phyloP scores from a whole-genome alignment of 2,329 filamentous ascomycete genomes.

The Trichoderma breve region DNA sequence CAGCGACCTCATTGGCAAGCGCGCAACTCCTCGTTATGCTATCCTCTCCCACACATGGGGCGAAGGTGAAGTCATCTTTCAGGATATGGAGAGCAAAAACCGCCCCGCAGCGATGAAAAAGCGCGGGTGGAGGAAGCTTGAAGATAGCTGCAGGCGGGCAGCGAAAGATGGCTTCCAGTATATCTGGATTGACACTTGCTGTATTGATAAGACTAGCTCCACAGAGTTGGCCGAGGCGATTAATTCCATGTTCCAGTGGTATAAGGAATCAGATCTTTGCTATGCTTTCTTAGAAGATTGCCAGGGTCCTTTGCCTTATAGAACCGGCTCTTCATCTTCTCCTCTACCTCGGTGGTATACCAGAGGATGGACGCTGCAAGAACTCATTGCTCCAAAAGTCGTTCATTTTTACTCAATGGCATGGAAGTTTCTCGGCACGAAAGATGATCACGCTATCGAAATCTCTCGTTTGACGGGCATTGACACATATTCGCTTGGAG shows the following conservation, averaged over 20 bases:
- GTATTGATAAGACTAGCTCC: slow-evolving; percentile 30
- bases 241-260: not conserved
- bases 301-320: slow-evolving; percentile 22
- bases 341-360: slow-evolving; percentile 25
- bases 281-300: slow-evolving; percentile 5
- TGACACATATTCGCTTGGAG: not conserved
- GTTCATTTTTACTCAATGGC: not conserved
- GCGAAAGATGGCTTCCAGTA: slow-evolving; percentile 25
- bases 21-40: slow-evolving; percentile 24
- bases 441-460: not conserved
- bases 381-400: slow-evolving; percentile 30
- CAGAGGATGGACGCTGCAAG: slow-evolving; percentile 59
- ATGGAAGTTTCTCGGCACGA: not conserved
- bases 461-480: not conserved
- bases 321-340: not conserved
- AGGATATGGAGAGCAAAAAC: slow-evolving; percentile 24
- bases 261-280: not conserved
- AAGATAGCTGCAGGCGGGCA: slow-evolving; percentile 24
- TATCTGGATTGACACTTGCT: slow-evolving; percentile 32
- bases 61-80: slow-evolving; percentile 28
- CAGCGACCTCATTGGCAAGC: not conserved
- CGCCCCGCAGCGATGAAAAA: slow-evolving; percentile 12
- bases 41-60: slow-evolving; percentile 36
- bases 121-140: slow-evolving; percentile 25
- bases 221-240: slow-evolving; percentile 25